phyloP scores from a whole-genome alignment of 805 yeast species.

The Metschnikowia aberdeeniae region DNA sequence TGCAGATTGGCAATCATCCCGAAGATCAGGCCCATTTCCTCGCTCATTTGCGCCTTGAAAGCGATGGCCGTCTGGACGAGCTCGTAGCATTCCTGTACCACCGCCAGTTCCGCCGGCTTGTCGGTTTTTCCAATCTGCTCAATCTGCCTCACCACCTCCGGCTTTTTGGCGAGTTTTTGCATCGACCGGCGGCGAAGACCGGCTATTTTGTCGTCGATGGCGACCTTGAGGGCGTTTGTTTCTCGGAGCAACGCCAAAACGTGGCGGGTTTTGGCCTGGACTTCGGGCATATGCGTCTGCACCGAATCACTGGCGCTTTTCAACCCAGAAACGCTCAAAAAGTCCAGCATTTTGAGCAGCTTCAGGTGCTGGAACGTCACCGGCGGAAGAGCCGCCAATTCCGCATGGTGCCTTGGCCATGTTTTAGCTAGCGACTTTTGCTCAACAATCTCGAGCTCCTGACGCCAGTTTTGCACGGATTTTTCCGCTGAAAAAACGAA shows the following conservation, averaged over 20 bases:
- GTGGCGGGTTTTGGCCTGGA: constrained; percentile 27
- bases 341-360: constrained; percentile 16
- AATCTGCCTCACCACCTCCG: not conserved
- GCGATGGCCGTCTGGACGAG: constrained; percentile 30
- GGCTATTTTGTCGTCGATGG: constrained; percentile 41
- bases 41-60: constrained; percentile 25
- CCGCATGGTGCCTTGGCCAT: constrained; percentile 32
- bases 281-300: constrained; percentile 25
- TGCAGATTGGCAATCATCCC: constrained; percentile 34
- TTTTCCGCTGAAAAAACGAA: constrained; percentile 49
- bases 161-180: constrained; percentile 13
- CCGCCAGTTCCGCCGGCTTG: not conserved
- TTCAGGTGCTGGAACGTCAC: constrained; percentile 27
- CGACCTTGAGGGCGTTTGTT: constrained; percentile 34
- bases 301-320: constrained; percentile 14
- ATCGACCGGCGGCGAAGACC: constrained; percentile 36
- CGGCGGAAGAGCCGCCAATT: constrained; percentile 34
- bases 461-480: constrained; percentile 37
- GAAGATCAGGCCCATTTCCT: constrained; percentile 24
- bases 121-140: not conserved
- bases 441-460: constrained; percentile 34
- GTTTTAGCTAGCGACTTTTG: constrained; percentile 38
- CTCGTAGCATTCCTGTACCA: constrained; percentile 22
- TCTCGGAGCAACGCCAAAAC: constrained; percentile 32
- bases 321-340: not conserved